Base-by-base conservation (phyloP, 2,329 filamentous ascomycete species). In the Aspergillus ibericus region DNA sequence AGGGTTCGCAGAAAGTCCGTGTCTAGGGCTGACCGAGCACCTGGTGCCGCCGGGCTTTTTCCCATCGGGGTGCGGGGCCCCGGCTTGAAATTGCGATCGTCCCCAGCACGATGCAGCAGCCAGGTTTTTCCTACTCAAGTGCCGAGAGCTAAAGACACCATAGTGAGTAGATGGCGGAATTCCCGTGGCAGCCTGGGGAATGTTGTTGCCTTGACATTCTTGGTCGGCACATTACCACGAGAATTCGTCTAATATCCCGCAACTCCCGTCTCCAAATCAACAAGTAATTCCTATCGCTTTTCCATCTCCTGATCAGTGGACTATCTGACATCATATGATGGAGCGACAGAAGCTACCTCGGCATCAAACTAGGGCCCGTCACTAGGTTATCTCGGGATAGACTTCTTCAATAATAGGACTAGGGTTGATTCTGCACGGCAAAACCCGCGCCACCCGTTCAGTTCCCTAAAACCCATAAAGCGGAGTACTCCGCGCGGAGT, bases 11-110 rank as follows among this genome's bases (percentile, higher is more conserved):
- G 40, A 16, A 40, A 36, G 6, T 18, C 13, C 25, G 16, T 22
- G 18, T 10, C 22, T 13, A 42, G 40, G 40, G 40, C 32, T 54
- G 47, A 20, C n/a, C n/a, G 18, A 25, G 7, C 25, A 10, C 16
- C 53, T 40, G 56, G 56, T 63, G 53, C 63, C 63, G 46, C 64
- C 63, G 63, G 63, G 57, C 27, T 59, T 64, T 65, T 63, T 38
- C 58, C 59, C 16, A 53, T 58, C n/a, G 36, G 36, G n/a, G 35
- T 13, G 35, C n/a, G 35, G 35, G 35, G 13, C 36, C 36, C n/a
- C 36, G 36, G 36, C 5, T 18, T n/a, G n/a, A n/a, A n/a, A 16
- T 40, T 16, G 36, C 36, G 36, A 40, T 40, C 15, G 36, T 16
- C 36, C 36, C 36, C n/a, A 18, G 6, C 15, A n/a, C 35, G 5